Conservation (phyloP, 1,284 basidiomycete genomes). For the Puccinia horiana region DNA sequence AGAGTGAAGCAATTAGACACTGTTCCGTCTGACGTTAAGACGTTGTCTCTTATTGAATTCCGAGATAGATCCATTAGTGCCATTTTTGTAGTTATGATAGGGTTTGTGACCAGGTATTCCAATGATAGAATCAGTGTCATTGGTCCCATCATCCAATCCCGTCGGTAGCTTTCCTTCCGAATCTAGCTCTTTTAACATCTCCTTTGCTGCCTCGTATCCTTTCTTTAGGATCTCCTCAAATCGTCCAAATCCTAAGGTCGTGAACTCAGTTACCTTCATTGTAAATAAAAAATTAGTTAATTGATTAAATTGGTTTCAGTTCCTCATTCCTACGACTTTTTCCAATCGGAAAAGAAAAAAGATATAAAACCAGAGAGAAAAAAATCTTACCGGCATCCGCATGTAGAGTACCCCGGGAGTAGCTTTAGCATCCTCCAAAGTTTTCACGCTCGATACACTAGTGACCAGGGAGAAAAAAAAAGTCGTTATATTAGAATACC, state of each 20-base stretch:
- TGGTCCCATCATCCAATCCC: constrained; percentile 65
- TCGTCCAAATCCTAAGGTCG: constrained; percentile 69
- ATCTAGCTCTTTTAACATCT: constrained; percentile 75
- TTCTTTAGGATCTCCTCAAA: constrained; percentile 69
- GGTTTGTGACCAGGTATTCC: not conserved
- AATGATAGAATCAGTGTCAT: constrained; percentile 49
- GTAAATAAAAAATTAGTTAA: constrained; percentile 53
- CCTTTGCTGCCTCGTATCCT: constrained; percentile 75
- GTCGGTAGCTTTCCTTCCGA: constrained; percentile 77
- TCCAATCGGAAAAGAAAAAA: not conserved
- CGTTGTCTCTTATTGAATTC: constrained; percentile 6
- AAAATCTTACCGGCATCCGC: constrained; percentile 77
- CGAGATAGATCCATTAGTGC: not conserved
- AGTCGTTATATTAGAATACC: constrained; percentile 31
- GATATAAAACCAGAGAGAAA: constrained; percentile 50
- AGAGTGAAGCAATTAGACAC: constrained; percentile 11
- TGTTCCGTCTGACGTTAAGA: constrained; percentile 30
- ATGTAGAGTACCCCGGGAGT: constrained; percentile 86
- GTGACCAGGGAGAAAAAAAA: constrained; percentile 1
- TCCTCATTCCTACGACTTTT: not conserved
- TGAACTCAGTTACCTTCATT: constrained; percentile 54
- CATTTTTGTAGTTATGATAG: not conserved
- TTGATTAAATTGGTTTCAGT: not conserved
- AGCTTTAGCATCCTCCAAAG: constrained; percentile 88
- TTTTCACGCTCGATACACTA: constrained; percentile 92